Conservation (phyloP, 2,329 filamentous ascomycete species). For the Trichoderma lentiforme region DNA sequence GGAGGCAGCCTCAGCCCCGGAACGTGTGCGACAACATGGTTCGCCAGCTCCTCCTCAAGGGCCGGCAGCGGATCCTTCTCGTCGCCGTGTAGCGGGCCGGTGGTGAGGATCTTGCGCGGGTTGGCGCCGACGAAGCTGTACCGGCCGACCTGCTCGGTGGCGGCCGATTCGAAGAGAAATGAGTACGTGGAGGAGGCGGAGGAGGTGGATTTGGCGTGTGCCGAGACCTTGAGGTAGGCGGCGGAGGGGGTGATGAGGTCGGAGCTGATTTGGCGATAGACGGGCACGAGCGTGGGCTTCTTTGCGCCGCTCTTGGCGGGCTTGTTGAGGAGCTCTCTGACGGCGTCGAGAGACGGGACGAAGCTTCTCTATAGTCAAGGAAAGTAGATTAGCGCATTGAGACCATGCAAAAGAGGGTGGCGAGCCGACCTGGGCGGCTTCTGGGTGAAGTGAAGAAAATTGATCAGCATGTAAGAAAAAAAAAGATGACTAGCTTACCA, state of each 20-base stretch:
- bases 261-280: slow-evolving; percentile 82
- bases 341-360: slow-evolving; percentile 46
- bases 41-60: slow-evolving; percentile 75
- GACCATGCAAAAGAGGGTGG: background rate
- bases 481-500: slow-evolving; percentile 25
- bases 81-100: slow-evolving; percentile 81
- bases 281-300: slow-evolving; percentile 69
- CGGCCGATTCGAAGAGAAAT: slow-evolving; percentile 94
- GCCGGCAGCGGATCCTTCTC: slow-evolving; percentile 79
- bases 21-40: slow-evolving; percentile 76
- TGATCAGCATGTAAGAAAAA: background rate
- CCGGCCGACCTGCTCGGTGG: slow-evolving; percentile 86
- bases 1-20: slow-evolving; percentile 80
- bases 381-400: slow-evolving; percentile 8
- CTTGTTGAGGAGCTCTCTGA: slow-evolving; percentile 42
- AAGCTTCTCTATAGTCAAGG: slow-evolving; percentile 31
- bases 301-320: slow-evolving; percentile 29
- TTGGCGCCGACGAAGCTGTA: slow-evolving; percentile 94
- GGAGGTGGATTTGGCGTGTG: slow-evolving; percentile 52
- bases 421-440: background rate
- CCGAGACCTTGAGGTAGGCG: slow-evolving; percentile 87
- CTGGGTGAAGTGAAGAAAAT: background rate
- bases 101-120: slow-evolving; percentile 75
- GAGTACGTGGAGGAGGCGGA: slow-evolving; percentile 65
- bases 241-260: slow-evolving; percentile 93